These are phyloP conservation scores for Xylariaceae sp. DNA, from an alignment of 2,329 filamentous ascomycete genomes.

Conservation along the genomic window DNA sequence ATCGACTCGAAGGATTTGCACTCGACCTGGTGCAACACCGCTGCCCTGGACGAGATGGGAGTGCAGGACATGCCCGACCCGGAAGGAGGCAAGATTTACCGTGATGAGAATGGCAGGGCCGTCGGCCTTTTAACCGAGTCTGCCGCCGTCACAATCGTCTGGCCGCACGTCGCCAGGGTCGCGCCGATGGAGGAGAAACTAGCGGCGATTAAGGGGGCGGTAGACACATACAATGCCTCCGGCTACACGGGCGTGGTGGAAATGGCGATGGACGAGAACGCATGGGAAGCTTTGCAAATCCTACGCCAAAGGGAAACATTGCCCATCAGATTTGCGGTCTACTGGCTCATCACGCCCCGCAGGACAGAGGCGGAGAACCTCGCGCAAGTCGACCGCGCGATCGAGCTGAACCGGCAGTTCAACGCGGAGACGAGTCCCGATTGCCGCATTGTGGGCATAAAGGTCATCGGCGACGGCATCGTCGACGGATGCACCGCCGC, in stretches of 20 bases:
- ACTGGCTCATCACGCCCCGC: slow-evolving; percentile 57
- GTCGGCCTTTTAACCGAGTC: slow-evolving; percentile 58
- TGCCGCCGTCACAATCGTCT: slow-evolving; percentile 56
- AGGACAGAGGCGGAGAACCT: slow-evolving; percentile 48
- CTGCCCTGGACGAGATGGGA: slow-evolving; percentile 53
- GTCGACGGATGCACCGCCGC: slow-evolving; percentile 68
- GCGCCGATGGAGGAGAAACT: slow-evolving; percentile 52
- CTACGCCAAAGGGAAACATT: slow-evolving; percentile 40
- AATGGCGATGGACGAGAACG: slow-evolving; percentile 62
- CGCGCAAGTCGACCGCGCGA: slow-evolving; percentile 53
- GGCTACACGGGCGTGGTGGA: slow-evolving; percentile 60
- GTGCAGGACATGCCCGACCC: slow-evolving; percentile 50
- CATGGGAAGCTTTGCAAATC: slow-evolving; percentile 53
- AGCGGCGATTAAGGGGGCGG: slow-evolving; percentile 48
- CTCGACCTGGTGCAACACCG: slow-evolving; percentile 58
- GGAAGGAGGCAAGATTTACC: slow-evolving; percentile 54
- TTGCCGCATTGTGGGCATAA: slow-evolving; percentile 59
- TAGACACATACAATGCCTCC: slow-evolving; percentile 50
- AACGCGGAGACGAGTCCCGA: slow-evolving; percentile 48
- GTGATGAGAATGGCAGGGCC: slow-evolving; percentile 49
- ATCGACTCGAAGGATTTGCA: slow-evolving; percentile 62
- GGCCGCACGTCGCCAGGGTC: slow-evolving; percentile 55
- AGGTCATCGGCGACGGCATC: slow-evolving; percentile 67
- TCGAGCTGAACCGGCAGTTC: slow-evolving; percentile 49
- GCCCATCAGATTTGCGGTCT: slow-evolving; percentile 54